Conservation (phyloP, 2,329 filamentous ascomycete species). For the Aspergillus aculeatus region DNA sequence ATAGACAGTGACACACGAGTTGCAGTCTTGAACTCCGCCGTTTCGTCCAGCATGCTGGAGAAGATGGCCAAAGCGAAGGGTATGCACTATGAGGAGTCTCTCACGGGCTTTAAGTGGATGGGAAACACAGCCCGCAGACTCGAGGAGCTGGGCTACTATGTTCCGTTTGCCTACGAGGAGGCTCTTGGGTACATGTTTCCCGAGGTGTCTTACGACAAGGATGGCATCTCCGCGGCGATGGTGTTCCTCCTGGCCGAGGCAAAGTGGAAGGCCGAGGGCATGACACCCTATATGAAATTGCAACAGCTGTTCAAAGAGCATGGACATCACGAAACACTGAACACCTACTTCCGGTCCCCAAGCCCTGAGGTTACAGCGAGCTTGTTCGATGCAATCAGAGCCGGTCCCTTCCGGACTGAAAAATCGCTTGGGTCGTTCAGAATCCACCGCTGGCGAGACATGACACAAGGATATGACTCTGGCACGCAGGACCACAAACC, state of each 20-base stretch:
- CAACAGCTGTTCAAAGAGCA: conserved; percentile 57
- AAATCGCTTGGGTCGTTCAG: conserved; percentile 51
- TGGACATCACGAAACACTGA: conserved; percentile 62
- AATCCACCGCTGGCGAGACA: conserved; percentile 60
- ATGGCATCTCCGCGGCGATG: conserved; percentile 60
- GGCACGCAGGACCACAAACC: conserved; percentile 53
- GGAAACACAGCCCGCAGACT: conserved; percentile 60
- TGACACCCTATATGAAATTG: conserved; percentile 59
- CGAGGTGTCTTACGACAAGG: conserved; percentile 62
- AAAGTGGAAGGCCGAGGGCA: conserved; percentile 50
- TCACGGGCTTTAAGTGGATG: conserved; percentile 69
- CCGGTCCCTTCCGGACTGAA: conserved; percentile 43
- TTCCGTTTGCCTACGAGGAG: conserved; percentile 63
- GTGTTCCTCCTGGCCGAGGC: conserved; percentile 58
- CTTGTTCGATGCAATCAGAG: conserved; percentile 57
- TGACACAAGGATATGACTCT: conserved; percentile 62
- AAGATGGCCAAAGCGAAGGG: conserved; percentile 56
- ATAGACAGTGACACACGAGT: conserved; percentile 40
- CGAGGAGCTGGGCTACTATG: conserved; percentile 49
- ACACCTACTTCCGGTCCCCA: conserved; percentile 63
- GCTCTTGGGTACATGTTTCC: conserved; percentile 68
- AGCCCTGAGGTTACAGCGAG: conserved; percentile 51
- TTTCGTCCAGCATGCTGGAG: conserved; percentile 63
- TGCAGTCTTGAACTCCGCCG: conserved; percentile 62
- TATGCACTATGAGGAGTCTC: conserved; percentile 59